Conservation (phyloP, 1,139 yeast genomes). For the Protomyces arabidopsidicola region DNA sequence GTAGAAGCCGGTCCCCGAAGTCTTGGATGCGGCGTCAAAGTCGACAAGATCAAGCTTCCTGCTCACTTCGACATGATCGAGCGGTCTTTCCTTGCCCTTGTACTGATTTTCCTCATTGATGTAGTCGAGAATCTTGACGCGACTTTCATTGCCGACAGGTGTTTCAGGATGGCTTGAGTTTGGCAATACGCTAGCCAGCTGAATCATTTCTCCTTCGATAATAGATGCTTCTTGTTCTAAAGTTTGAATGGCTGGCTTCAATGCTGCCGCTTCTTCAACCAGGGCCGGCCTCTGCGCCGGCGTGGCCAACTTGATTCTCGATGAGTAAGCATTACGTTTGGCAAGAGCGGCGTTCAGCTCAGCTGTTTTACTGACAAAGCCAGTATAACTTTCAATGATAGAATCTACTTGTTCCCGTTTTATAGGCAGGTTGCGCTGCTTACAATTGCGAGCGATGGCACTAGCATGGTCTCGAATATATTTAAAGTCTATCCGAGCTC, state of each 20-base stretch:
- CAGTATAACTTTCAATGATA: slow-evolving; percentile 26
- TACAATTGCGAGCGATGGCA: slow-evolving; percentile 21
- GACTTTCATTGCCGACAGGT: slow-evolving; percentile 31
- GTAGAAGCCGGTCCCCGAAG: slow-evolving; percentile 87
- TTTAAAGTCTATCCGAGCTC: slow-evolving; percentile 27
- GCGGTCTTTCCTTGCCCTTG: slow-evolving; percentile 8
- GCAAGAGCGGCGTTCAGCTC: slow-evolving; percentile 27
- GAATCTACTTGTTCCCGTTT: slow-evolving; percentile 29
- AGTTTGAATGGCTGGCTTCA: slow-evolving; percentile 30
- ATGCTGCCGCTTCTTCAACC: slow-evolving; percentile 27
- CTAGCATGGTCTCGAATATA: slow-evolving; percentile 27
- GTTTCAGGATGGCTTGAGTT: slow-evolving; percentile 31
- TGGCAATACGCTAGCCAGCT: slow-evolving; percentile 32
- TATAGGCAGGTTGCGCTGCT: slow-evolving; percentile 30
- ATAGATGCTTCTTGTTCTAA: slow-evolving; percentile 27
- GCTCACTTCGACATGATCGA: slow-evolving; percentile 67
- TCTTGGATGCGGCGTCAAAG: slow-evolving; percentile 62
- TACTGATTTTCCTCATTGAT: slow-evolving; percentile 30
- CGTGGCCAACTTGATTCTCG: slow-evolving; percentile 18
- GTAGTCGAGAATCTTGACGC: slow-evolving; percentile 30
- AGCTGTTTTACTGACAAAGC: slow-evolving; percentile 17
- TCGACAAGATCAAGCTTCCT: slow-evolving; percentile 61
- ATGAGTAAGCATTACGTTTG: slow-evolving; percentile 29
- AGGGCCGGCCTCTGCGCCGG: slow-evolving; percentile 6
- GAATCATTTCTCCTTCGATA: slow-evolving; percentile 26